phyloP scores from a whole-genome alignment of 148 eudicot species.

The Silene latifolia region DNA sequence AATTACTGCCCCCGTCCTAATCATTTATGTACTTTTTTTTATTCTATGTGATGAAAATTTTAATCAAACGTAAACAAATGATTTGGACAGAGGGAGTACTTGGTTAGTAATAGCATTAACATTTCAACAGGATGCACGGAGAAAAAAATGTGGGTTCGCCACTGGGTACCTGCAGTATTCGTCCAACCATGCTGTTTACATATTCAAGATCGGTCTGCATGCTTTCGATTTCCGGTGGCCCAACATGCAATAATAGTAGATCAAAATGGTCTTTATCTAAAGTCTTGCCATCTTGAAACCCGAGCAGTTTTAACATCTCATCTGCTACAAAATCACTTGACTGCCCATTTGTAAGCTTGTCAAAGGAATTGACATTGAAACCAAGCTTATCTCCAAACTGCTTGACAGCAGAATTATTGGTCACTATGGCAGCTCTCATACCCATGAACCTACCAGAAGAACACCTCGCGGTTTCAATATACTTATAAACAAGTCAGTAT shows the following conservation, averaged over 20 bases:
- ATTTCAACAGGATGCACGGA: not conserved
- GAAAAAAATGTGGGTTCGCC: no score
- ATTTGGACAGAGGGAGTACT: no score
- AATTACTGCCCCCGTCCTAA: no score
- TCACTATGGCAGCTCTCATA: constrained; percentile 70
- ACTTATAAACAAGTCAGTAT: not conserved
- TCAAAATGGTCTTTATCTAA: constrained; percentile 56
- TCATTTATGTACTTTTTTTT: no score
- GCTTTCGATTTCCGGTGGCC: constrained; percentile 29
- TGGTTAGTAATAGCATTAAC: not conserved
- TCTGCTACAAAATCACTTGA: constrained; percentile 31
- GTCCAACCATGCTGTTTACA: constrained; percentile 58
- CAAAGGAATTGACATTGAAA: constrained; percentile 37
- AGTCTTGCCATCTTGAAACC: constrained; percentile 67
- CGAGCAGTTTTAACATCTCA: constrained; percentile 68
- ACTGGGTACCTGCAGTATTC: constrained; percentile 38
- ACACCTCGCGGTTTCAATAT: constrained; percentile 4
- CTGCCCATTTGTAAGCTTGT: constrained; percentile 31
- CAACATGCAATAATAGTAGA: constrained; percentile 72
- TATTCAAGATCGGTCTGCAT: constrained; percentile 34
- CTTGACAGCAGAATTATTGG: constrained; percentile 43
- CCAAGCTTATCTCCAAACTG: constrained; percentile 64
- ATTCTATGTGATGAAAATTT: no score
- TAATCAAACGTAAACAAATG: no score
- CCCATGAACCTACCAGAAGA: constrained; percentile 76